Evolutionary conservation across 2,329 filamentous ascomycete species (phyloP), one percentile per base, ranked within the genome.

Genomic region (Trichoderma koningii): DNA sequence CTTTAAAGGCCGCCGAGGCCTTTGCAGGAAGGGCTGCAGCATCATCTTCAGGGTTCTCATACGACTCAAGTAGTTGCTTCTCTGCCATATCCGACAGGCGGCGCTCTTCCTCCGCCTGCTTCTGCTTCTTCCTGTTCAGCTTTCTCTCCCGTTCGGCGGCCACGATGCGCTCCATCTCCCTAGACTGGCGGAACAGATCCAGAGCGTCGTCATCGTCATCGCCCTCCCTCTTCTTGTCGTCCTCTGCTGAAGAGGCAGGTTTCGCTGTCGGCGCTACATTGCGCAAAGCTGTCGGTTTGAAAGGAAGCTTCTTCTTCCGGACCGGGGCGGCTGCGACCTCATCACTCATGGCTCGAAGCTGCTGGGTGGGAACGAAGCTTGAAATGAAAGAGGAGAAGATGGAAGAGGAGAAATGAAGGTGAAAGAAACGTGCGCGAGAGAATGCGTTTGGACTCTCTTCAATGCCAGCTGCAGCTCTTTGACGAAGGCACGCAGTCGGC

Each of bases 171-270:
- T 81, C 83, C 71, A 84, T 83, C 65, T 81, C 77, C 67, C 80
- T 81, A 14, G 81, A 77, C 5, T 82, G 81, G 48, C 79, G 78
- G 68, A 87, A 87, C 6, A 86, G 74, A 2, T 75, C 76, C 12
- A 86, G 75, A 2, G 72, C 76, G 45, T 79, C 74, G 17, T 74
- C 73, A 10, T 73, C 71, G 12, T 71, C 68, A 7, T 69, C 67
- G 28, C 66, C 53, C 19, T 67, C 63, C 3, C 70, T 63, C 1
- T 38, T 47, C 17, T 51, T 61, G 38, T 23, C 26, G 28, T 61
- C 48, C n/a, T 52, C 41, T 45, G 52, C 48, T 10, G 42, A 57
- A 52, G 60, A 64, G 19, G 69, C 66, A 17, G 71, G 63, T n/a
- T 71, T 73, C 2, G 76, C 71, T 26, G 67, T 1, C 6, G 47